These are phyloP conservation scores for Eimeria tenella DNA, from an alignment of 169 alveolate species.

Conservation along the genomic window DNA sequence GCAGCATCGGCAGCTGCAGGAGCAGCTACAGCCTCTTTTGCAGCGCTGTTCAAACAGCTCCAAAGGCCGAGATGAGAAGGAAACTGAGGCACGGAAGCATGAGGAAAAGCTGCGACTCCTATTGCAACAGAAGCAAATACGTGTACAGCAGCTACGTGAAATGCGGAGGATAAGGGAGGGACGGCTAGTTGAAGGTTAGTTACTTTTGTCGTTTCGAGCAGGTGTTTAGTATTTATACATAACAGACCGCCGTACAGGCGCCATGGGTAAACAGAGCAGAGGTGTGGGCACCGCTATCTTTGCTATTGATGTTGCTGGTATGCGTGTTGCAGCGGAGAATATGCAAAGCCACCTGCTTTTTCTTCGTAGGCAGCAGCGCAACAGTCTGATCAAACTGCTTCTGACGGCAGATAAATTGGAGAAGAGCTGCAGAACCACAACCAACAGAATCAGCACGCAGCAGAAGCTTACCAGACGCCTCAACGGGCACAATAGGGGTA, in stretches of 20 bases:
- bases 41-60: not conserved
- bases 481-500: too few relatives aligned
- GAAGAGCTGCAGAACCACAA: not conserved
- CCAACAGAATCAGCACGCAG: conserved; percentile 30
- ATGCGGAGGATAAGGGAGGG: not conserved
- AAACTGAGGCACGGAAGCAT: not conserved
- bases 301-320: conserved; percentile 22
- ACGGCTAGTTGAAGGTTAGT: not conserved
- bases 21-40: not conserved
- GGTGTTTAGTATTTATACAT: not conserved
- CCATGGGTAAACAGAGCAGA: not conserved
- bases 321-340: not conserved
- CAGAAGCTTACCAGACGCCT: not conserved
- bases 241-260: not conserved
- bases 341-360: not conserved
- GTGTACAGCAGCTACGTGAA: conserved; percentile 29
- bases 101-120: not conserved
- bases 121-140: not conserved
- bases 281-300: not conserved
- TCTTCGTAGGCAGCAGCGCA: conserved; percentile 40
- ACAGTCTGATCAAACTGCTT: not conserved
- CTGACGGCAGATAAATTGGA: not conserved
- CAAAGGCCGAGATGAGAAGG: not conserved
- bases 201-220: not conserved
- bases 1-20: conserved; percentile 26